phyloP scores from a whole-genome alignment of 163 green algal genomes.

The Dunaliella salina region DNA sequence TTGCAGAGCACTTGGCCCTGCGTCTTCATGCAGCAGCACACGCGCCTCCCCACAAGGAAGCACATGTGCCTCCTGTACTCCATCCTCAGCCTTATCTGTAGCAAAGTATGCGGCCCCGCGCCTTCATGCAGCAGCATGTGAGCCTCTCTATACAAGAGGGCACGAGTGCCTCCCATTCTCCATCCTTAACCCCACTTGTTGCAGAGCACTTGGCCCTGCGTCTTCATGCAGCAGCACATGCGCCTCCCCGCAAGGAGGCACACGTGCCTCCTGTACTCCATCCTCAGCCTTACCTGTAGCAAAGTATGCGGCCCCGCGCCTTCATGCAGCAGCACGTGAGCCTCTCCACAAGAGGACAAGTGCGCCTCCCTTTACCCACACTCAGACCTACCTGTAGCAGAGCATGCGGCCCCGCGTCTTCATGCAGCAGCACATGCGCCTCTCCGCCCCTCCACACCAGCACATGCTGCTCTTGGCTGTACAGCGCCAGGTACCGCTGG shows the following conservation, averaged over 20 bases:
- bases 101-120: no score
- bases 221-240: constrained; percentile 51
- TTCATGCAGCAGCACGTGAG: no score
- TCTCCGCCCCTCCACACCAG: constrained; percentile 42
- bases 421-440: constrained; percentile 50
- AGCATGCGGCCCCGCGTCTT: constrained; percentile 19
- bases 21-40: constrained; percentile 50
- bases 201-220: constrained; percentile 11
- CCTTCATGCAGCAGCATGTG: no score
- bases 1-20: constrained; percentile 22
- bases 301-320: no score
- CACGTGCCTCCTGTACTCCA: no score
- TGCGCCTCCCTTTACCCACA: neutral
- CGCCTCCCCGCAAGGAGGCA: no score
- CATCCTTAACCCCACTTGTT: constrained; percentile 6
- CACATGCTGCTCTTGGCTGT: constrained; percentile 49
- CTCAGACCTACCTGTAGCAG: constrained; percentile 16
- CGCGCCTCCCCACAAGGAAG: constrained; percentile 24
- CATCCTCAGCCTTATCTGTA: no score
- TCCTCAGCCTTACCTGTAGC: no score
- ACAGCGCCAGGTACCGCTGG: constrained; percentile 35
- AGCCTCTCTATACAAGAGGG: no score
- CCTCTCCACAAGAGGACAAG: no score
- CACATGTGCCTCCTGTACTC: no score
- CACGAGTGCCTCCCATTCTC: no score